These are phyloP conservation scores for Thalassiosira hispida DNA, from an alignment of 352 stramenopile species.

Conservation along the genomic window DNA sequence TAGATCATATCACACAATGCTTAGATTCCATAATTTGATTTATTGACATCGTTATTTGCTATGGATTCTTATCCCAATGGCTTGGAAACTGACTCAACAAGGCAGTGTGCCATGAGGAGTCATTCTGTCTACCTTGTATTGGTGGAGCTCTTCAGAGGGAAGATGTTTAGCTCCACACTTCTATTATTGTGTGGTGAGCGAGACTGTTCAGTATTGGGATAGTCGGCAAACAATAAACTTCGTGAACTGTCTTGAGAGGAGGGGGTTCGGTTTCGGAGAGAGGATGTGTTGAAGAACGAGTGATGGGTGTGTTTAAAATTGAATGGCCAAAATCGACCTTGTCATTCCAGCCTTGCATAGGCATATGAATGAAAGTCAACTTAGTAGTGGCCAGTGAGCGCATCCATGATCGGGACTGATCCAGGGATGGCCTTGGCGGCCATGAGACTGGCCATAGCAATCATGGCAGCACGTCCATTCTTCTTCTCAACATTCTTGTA, in stretches of 20 bases:
- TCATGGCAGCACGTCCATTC: constrained; percentile 85
- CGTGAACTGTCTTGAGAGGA: constrained; percentile 12
- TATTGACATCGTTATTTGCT: constrained; percentile 31
- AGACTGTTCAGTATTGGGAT: constrained; percentile 16
- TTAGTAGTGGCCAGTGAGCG: constrained; percentile 66
- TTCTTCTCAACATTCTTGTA: constrained; percentile 82
- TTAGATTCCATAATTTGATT: constrained; percentile 33
- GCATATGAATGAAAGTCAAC: constrained; percentile 6
- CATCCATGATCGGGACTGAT: constrained; percentile 85
- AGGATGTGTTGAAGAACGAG: neutral
- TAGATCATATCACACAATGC: too few species aligned
- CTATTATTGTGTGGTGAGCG: neutral
- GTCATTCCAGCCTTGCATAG: constrained; percentile 2
- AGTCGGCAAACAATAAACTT: constrained; percentile 5
- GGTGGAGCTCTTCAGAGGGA: constrained; percentile 3
- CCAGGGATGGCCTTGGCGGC: constrained; percentile 78
- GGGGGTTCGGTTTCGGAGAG: neutral
- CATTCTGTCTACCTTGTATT: constrained; percentile 1
- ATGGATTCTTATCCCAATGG: constrained; percentile 39
- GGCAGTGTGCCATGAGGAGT: neutral
- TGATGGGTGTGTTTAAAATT: neutral
- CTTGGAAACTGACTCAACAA: neutral
- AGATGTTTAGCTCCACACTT: neutral
- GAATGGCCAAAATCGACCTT: neutral
- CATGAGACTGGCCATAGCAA: constrained; percentile 84